These are phyloP conservation scores for Biscutella laevigata DNA, from an alignment of 441 rosid genomes.

Conservation along the genomic window DNA sequence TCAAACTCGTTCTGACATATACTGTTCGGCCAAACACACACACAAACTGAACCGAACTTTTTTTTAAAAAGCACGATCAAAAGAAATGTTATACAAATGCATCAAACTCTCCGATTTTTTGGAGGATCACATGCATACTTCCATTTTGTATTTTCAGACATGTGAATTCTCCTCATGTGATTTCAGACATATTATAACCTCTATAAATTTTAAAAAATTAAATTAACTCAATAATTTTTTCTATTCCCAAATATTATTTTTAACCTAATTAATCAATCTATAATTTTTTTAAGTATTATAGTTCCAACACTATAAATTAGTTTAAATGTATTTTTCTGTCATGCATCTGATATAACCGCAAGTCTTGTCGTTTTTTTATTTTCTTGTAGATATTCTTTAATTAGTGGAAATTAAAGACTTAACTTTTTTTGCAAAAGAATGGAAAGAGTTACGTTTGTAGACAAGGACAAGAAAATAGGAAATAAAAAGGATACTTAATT, in stretches of 20 bases:
- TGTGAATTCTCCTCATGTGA: constrained; percentile 16
- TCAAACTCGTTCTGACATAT: constrained; percentile 19
- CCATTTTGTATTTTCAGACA: constrained; percentile 5
- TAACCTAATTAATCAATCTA: too few species aligned
- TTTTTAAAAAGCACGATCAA: constrained; percentile 11
- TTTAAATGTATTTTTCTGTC: too few species aligned
- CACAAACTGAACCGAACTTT: constrained; percentile 13
- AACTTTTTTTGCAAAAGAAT: constrained; percentile 10
- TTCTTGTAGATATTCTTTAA: background rate
- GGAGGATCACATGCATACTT: constrained; percentile 22
- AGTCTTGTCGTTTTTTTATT: constrained; percentile 16
- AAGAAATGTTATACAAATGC: constrained; percentile 4
- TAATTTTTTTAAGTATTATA: too few species aligned
- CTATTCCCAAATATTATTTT: too few species aligned
- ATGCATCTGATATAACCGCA: constrained; percentile 19
- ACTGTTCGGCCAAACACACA: constrained; percentile 12
- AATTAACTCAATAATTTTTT: too few species aligned
- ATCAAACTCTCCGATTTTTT: constrained; percentile 10
- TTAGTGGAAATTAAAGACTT: constrained; percentile 13
- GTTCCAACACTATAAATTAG: too few species aligned
- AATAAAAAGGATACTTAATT: too few species aligned
- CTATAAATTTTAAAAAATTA: too few species aligned
- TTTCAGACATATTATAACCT: too few species aligned
- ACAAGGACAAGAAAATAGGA: too few species aligned
- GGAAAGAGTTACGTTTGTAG: constrained; percentile 3